Evolutionary conservation across 108 stramenopile genomes (phyloP), one percentile per base, ranked within the genome.

Genomic region (Skeletonema grethae): DNA sequence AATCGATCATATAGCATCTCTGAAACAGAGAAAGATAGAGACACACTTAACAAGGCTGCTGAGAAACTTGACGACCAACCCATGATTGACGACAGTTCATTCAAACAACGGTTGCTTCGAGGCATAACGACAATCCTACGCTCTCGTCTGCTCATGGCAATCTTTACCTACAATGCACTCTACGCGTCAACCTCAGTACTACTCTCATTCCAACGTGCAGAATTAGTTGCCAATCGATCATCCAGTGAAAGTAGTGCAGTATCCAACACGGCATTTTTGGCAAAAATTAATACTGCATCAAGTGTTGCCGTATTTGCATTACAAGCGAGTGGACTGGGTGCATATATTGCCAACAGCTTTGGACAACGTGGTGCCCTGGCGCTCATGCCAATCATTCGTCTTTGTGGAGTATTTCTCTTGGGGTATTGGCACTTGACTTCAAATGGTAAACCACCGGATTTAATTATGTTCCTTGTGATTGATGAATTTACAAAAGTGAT

Each of bases 131-230:
- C 92, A 30, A 96, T 96, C 67, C 65, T 96, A n/a, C 68, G 84
- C 43, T 91, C 90, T 13, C 87, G 89, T 29, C 80, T 96, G 9
- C 79, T 96, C 31, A 92, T 96, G 90, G 78, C 92, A 48, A 96
- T 94, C 56, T 96, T 96, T 65, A 96, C 92, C 29, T 96, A 96
- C 83, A 96, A 96, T 83, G 95, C 95, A 7, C 82, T 96, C 11
- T 93, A 83, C 69, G 90, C 95, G 43, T 85, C 88, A 18, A 91
- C 92, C 13, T 88, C 83, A 4, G 88, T 89, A 30, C 67, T 96
- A 56, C 80, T 96, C 7, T 91, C 90, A 53, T 96, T 96, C 66
- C 91, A 94, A 82, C 75, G 95, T 36, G 95, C 95, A 16, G 91
- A 83, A 62, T 76, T 96, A 30, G 92, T 96, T 30, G 90, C 86